These are phyloP conservation scores for Parathielavia appendiculata DNA, from an alignment of 495 filamentous ascomycete species.

Conservation along the genomic window DNA sequence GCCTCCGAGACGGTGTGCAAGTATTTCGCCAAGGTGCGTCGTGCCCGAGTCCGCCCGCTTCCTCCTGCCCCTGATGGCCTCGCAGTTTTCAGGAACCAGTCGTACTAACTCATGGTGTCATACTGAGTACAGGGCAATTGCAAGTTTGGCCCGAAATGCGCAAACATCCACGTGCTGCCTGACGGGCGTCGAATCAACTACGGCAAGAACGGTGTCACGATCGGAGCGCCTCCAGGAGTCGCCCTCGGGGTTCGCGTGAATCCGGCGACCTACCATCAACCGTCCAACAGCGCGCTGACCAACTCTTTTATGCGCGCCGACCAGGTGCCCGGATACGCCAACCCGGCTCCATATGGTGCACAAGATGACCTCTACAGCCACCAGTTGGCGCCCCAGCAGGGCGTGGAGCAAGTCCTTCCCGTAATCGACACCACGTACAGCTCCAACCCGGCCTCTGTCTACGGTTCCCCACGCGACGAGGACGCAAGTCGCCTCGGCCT, in stretches of 20 bases:
- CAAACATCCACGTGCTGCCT: constrained; percentile 88
- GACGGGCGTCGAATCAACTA: constrained; percentile 88
- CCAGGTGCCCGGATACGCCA: constrained; percentile 38
- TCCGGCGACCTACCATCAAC: constrained; percentile 46
- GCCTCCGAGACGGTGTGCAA: constrained; percentile 86
- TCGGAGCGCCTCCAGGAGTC: constrained; percentile 42
- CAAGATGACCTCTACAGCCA: constrained; percentile 43
- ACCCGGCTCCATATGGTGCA: constrained; percentile 34
- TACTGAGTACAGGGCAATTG: constrained; percentile 72
- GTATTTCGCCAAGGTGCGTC: constrained; percentile 90
- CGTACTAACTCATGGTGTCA: constrained; percentile 34
- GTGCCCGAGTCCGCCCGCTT: background rate
- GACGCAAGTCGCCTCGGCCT: constrained; percentile 51
- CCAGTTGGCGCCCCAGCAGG: constrained; percentile 41
- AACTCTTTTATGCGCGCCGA: constrained; percentile 74
- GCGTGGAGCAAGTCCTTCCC: constrained; percentile 54
- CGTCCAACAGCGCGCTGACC: constrained; percentile 68
- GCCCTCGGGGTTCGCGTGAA: constrained; percentile 70
- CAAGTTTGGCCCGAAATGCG: constrained; percentile 97
- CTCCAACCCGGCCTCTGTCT: constrained; percentile 70
- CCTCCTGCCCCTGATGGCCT: constrained; percentile 10
- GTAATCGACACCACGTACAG: constrained; percentile 76
- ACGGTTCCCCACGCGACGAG: constrained; percentile 84
- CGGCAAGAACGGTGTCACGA: constrained; percentile 50
- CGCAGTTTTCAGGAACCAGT: constrained; percentile 4